phyloP scores from a whole-genome alignment of 768 basidiomycete genomes.

The Lentinula detonsa region DNA sequence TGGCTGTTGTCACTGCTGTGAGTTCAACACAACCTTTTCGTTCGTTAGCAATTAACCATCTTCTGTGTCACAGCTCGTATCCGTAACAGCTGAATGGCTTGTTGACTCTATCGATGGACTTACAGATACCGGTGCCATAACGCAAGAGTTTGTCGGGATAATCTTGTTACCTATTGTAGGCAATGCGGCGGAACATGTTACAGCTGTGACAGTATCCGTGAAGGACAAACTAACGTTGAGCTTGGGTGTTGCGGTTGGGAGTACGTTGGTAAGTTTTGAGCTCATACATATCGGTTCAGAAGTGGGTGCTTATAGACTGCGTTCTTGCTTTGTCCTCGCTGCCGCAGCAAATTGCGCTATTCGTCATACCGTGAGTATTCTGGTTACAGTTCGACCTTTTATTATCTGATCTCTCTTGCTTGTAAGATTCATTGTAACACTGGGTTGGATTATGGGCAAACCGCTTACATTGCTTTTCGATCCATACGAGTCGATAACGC shows the following conservation, averaged over 20 bases:
- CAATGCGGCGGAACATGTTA: slow-evolving; percentile 65
- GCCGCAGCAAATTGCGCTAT: slow-evolving; percentile 50
- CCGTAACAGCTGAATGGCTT: slow-evolving; percentile 36
- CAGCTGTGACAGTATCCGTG: slow-evolving; percentile 63
- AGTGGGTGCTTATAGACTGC: not conserved
- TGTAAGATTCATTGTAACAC: slow-evolving; percentile 42
- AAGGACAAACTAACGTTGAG: slow-evolving; percentile 67
- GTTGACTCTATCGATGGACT: slow-evolving; percentile 62
- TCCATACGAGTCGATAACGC: slow-evolving; percentile 54
- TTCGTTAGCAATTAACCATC: no score
- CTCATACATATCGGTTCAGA: not conserved
- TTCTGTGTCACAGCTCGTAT: slow-evolving; percentile 24
- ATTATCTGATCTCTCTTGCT: not conserved
- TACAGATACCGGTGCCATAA: slow-evolving; percentile 39
- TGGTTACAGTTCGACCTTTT: not conserved
- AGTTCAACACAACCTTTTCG: slow-evolving; percentile 36
- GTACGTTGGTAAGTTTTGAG: slow-evolving; percentile 39
- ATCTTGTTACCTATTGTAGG: slow-evolving; percentile 64
- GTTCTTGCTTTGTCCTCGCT: not conserved
- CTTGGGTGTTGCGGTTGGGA: slow-evolving; percentile 62
- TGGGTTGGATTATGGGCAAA: slow-evolving; percentile 63
- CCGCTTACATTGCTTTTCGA: slow-evolving; percentile 60
- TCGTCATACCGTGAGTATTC: slow-evolving; percentile 54
- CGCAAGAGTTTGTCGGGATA: slow-evolving; percentile 62
- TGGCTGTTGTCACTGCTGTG: slow-evolving; percentile 30